phyloP scores from a whole-genome alignment of 2,329 filamentous ascomycete species.

The Fusarium compactum region DNA sequence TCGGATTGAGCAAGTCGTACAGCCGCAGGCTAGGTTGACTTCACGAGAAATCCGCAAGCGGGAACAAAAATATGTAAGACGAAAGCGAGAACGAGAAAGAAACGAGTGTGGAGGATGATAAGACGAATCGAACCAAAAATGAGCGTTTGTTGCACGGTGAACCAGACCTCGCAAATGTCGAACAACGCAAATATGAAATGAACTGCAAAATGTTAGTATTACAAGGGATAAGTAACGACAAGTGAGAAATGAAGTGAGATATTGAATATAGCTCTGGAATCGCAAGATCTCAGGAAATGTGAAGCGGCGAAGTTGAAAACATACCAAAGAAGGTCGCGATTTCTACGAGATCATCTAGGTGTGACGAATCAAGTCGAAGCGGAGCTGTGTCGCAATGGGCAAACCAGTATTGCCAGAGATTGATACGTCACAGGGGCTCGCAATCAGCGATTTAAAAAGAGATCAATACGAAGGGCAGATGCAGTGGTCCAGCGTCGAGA shows the following conservation, averaged over 20 bases:
- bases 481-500: conserved; percentile 25
- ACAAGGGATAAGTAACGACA: conserved; percentile 19
- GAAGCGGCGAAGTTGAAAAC: conserved; percentile 18
- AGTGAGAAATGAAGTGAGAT: conserved; percentile 35
- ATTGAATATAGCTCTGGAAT: conserved; percentile 25
- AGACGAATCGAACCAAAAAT: conserved; percentile 36
- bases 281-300: conserved; percentile 15
- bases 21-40: conserved; percentile 30
- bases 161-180: conserved; percentile 46
- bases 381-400: not conserved
- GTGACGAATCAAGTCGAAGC: conserved; percentile 6
- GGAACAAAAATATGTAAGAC: conserved; percentile 7
- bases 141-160: conserved; percentile 42
- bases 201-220: conserved; percentile 39
- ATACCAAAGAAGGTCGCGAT: conserved; percentile 24
- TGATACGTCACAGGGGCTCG: conserved; percentile 34
- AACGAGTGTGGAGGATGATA: conserved; percentile 39
- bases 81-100: conserved; percentile 25
- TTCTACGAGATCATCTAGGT: conserved; percentile 22
- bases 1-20: conserved; percentile 41
- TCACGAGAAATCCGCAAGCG: conserved; percentile 29
- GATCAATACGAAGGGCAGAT: conserved; percentile 21
- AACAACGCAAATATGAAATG: conserved; percentile 39
- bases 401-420: conserved; percentile 5
- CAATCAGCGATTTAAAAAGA: conserved; percentile 41